Evolutionary conservation across 306 rosid genomes (phyloP).

Genomic region (Vicia faba): DNA sequence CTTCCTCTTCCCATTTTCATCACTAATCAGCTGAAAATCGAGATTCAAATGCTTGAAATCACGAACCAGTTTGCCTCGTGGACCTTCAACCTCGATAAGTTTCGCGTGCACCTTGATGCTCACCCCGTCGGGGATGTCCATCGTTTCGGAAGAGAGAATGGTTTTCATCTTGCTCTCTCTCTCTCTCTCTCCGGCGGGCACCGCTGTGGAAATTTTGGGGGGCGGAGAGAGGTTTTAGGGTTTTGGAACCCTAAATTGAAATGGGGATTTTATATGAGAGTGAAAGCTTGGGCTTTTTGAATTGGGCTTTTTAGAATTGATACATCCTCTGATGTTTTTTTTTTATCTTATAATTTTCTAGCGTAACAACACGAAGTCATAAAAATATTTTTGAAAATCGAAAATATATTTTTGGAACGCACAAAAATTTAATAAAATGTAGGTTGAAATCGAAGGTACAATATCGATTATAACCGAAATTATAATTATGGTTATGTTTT

Average conservation of each 20-base stretch:
- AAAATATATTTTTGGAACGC: no score
- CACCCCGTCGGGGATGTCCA: constrained; percentile 81
- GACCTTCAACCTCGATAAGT: constrained; percentile 80
- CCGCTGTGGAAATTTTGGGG: background rate
- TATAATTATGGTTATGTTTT: no score
- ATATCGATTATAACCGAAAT: no score
- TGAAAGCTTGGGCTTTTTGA: background rate
- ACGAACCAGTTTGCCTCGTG: constrained; percentile 72
- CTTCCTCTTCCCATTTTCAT: constrained; percentile 51
- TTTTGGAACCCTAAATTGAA: background rate
- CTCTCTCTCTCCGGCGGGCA: background rate
- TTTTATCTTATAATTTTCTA: no score
- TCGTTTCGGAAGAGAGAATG: constrained; percentile 62
- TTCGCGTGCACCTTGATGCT: constrained; percentile 71
- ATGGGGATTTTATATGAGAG: background rate
- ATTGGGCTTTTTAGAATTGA: no score
- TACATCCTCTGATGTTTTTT: no score
- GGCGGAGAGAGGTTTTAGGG: constrained; percentile 3
- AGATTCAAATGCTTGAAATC: constrained; percentile 81
- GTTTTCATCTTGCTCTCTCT: constrained; percentile 58
- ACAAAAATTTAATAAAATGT: no score
- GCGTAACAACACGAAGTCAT: no score
- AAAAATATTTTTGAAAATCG: no score
- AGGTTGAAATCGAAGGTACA: no score
- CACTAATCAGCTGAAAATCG: constrained; percentile 68